A percentile compares a stretch with the other conserved stretches of the same genome.
phyloP scores from a whole-genome alignment of 441 rosid species.

The Hura crepitans region DNA sequence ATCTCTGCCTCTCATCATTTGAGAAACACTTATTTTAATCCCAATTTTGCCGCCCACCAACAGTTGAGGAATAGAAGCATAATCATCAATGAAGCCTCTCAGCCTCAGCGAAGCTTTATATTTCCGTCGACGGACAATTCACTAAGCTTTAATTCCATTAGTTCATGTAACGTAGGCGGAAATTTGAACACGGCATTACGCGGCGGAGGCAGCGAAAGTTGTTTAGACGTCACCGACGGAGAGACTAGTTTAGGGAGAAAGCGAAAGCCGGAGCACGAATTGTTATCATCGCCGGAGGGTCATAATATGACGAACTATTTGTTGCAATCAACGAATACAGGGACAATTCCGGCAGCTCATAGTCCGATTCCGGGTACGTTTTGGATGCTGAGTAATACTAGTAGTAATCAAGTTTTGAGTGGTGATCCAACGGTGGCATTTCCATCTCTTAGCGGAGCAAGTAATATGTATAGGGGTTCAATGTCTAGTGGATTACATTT shows the following conservation, averaged over 20 bases:
- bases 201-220: slow-evolving; percentile 10
- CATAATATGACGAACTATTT: slow-evolving; percentile 53
- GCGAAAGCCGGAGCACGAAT: slow-evolving; percentile 47
- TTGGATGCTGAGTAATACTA: slow-evolving; percentile 60
- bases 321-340: slow-evolving; percentile 48
- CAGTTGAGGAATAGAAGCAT: slow-evolving; percentile 30
- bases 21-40: slow-evolving; percentile 52
- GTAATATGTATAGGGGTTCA: slow-evolving; percentile 42
- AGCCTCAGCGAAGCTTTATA: slow-evolving; percentile 32
- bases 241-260: slow-evolving; percentile 32
- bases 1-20: slow-evolving; percentile 81
- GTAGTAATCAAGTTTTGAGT: slow-evolving; percentile 44
- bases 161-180: slow-evolving; percentile 17
- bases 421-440: slow-evolving; percentile 70
- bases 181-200: slow-evolving; percentile 20
- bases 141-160: slow-evolving; percentile 17
- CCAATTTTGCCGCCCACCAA: slow-evolving; percentile 53
- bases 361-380: slow-evolving; percentile 54
- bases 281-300: slow-evolving; percentile 44
- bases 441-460: slow-evolving; percentile 49
- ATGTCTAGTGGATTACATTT: slow-evolving; percentile 65
- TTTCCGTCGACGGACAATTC: slow-evolving; percentile 34
- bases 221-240: slow-evolving; percentile 26
- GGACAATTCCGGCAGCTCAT: slow-evolving; percentile 39
- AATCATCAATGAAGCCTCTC: slow-evolving; percentile 17